A percentile compares a stretch with the other conserved stretches of the same genome.
phyloP scores from a whole-genome alignment of 75 land plant species.

The Cunninghamia lanceolata region DNA sequence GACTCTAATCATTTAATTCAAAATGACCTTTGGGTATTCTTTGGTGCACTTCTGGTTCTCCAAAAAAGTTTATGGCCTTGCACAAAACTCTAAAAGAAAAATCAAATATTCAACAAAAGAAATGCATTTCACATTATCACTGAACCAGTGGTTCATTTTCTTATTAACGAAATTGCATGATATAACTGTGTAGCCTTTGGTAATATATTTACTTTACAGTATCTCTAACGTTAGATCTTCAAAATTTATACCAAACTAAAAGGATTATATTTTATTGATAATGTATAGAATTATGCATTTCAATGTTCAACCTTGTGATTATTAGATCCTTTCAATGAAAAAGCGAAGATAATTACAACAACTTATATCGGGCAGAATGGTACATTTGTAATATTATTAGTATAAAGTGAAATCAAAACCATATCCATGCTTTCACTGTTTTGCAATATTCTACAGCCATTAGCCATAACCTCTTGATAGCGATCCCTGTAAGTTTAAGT shows the following conservation, averaged over 20 bases:
- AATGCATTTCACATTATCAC: neutral
- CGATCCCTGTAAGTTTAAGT: neutral
- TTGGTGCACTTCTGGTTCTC: too few relatives aligned
- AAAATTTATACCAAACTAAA: neutral
- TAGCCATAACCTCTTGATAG: neutral
- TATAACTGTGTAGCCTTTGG: neutral
- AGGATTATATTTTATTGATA: neutral
- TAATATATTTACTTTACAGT: neutral
- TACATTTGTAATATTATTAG: neutral
- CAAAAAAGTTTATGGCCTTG: too few relatives aligned
- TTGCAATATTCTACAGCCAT: neutral
- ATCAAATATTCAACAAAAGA: neutral
- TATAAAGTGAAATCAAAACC: neutral
- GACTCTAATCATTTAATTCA: constrained; percentile 16
- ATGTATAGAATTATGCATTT: neutral
- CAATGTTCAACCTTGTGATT: neutral
- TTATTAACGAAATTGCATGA: neutral
- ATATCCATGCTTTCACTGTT: neutral
- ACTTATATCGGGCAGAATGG: neutral
- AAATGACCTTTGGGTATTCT: neutral
- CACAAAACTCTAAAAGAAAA: neutral
- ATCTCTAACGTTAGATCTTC: neutral
- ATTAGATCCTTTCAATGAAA: neutral
- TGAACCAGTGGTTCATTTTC: neutral
- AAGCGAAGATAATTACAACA: neutral